Percentiles rank a stretch among this genome's conserved stretches.
Conservation (phyloP, 495 filamentous ascomycete genomes). For the Trichoderma virens region DNA sequence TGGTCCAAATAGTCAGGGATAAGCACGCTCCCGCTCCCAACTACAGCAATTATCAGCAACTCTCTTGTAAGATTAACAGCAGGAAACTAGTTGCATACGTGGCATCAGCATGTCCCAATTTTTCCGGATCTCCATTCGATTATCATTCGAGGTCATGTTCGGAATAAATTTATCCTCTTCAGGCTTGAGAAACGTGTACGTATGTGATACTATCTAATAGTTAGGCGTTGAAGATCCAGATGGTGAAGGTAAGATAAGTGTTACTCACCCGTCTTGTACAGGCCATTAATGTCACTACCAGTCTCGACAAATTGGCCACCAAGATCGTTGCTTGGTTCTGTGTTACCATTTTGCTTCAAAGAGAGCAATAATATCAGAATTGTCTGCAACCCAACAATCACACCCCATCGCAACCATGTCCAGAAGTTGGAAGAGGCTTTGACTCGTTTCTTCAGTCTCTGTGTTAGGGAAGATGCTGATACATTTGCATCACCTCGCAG, state of each 20-base stretch:
- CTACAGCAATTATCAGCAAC: not conserved
- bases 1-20: not conserved
- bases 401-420: not conserved
- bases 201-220: not conserved
- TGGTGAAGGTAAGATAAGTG: not conserved
- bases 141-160: not conserved
- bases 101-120: conserved; percentile 1
- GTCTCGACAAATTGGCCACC: not conserved
- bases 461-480: not conserved
- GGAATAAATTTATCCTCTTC: not conserved
- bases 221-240: not conserved
- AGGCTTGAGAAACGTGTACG: not conserved
- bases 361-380: not conserved
- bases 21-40: not conserved
- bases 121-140: not conserved
- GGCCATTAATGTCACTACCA: not conserved
- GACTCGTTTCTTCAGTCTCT: not conserved
- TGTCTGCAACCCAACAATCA: not conserved
- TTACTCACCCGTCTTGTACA: not conserved
- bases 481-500: not conserved
- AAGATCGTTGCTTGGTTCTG: not conserved
- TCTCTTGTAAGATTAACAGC: not conserved
- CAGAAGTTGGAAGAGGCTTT: not conserved
- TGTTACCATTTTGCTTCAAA: not conserved
- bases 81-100: not conserved